Evolutionary conservation across 257 asterid species (phyloP), one percentile per base, ranked within the genome.

Genomic region (Eucommia ulmoides): DNA sequence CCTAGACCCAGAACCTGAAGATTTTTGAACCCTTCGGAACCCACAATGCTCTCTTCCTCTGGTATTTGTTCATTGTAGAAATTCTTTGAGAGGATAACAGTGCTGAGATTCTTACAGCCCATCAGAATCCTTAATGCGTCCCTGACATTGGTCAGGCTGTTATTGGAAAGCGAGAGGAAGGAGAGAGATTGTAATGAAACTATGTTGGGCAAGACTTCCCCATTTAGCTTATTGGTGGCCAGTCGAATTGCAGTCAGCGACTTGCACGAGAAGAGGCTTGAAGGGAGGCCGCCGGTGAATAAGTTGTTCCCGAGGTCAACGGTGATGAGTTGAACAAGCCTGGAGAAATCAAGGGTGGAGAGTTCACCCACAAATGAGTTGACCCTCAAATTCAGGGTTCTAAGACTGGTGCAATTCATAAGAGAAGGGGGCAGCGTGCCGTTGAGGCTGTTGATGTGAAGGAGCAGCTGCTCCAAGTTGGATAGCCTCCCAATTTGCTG

Each of bases 131-230:
- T 66, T 1, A 86, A 59, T 50, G 98, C 98, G 50, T 68, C 72
- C 12, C 80, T 66, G 69, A 89, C 38, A 52, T 89, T 89, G 45
- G 58, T 78, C 18, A 89, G 62, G 68, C 70, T 80, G 76, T 89
- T 89, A 51, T 85, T 86, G 21, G 98, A 85, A 23, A 89, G 57
- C 22, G 98, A 76, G n/a, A 85, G 81, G 68, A 85, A 89, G 2
- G 93, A 75, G 62, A 89, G 74, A 53, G 83, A 70, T 24, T 70
- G 92, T 46, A 89, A 35, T 3, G 78, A 72, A 41, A 56, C 64
- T 58, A 83, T 76, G 16, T 70, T 64, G 0, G 93, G 74, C 66
- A 69, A 54, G 51, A 89, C 54, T 61, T 78, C 94, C 60, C 96
- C 96, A 2, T 51, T 65, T 5, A 89, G 62, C 17, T 57, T 54